phyloP scores from a whole-genome alignment of 1,284 basidiomycete genomes.

The Pseudozyma pruni region DNA sequence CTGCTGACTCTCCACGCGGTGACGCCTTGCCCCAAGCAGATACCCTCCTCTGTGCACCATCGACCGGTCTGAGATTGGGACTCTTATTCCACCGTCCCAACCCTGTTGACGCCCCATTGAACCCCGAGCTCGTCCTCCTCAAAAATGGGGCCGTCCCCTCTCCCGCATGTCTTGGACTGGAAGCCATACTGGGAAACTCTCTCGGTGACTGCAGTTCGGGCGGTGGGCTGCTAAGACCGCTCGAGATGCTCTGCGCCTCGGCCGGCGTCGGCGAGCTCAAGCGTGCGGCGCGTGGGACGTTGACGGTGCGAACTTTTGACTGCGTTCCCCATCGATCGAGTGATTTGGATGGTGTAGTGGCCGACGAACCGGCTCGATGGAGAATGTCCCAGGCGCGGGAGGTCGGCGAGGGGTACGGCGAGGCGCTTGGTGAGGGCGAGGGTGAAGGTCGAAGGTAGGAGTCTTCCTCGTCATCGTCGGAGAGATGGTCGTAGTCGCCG shows the following conservation, averaged over 20 bases:
- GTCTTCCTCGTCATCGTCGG: constrained; percentile 9
- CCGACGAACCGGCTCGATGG: constrained; percentile 32
- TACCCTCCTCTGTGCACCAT: background rate
- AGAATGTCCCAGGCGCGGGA: constrained; percentile 63
- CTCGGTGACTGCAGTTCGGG: constrained; percentile 18
- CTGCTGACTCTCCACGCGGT: background rate
- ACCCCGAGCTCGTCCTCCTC: constrained; percentile 6
- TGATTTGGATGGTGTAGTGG: constrained; percentile 25
- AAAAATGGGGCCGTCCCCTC: background rate
- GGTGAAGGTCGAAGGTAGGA: constrained; percentile 26
- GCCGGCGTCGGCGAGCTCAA: constrained; percentile 32
- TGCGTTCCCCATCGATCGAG: constrained; percentile 38
- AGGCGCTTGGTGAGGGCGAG: constrained; percentile 37
- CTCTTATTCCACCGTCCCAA: constrained; percentile 22
- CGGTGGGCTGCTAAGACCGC: constrained; percentile 17
- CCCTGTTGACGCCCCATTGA: background rate
- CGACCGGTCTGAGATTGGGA: constrained; percentile 15
- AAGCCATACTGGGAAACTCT: constrained; percentile 18
- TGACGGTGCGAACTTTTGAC: constrained; percentile 59
- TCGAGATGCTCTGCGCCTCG: constrained; percentile 13
- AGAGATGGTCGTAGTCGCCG: constrained; percentile 14
- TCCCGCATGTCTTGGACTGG: constrained; percentile 1
- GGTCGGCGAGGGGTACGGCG: constrained; percentile 37
- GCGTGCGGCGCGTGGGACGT: constrained; percentile 49
- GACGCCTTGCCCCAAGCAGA: background rate